These are phyloP conservation scores for Claviceps pazoutovae DNA, from an alignment of 2,329 filamentous ascomycete genomes.

Conservation along the genomic window DNA sequence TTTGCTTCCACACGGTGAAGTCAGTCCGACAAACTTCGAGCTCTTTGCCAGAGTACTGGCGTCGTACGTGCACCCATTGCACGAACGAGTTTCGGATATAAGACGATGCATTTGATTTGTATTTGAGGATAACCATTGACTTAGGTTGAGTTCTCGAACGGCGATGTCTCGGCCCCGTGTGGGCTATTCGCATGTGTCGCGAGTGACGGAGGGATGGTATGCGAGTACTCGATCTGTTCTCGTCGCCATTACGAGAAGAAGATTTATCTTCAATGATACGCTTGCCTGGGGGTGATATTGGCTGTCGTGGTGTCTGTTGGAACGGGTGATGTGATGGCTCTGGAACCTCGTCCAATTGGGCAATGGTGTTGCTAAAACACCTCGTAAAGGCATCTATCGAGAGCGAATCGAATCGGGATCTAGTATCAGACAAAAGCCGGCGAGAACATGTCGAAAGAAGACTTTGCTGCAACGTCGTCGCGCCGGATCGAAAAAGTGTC, in stretches of 20 bases:
- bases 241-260: no score
- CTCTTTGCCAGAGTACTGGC: conserved; percentile 13
- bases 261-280: background rate
- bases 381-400: background rate
- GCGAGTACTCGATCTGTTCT: background rate
- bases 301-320: background rate
- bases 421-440: background rate
- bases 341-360: background rate
- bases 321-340: background rate
- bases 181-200: no score
- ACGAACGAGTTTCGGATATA: conserved; percentile 5
- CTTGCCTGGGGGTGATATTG: background rate
- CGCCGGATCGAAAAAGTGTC: background rate
- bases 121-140: background rate
- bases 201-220: background rate
- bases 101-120: background rate
- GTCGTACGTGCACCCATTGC: conserved; percentile 21
- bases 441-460: background rate
- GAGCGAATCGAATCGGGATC: background rate
- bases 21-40: conserved; percentile 9
- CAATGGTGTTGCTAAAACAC: background rate
- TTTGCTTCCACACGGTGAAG: conserved; percentile 19
- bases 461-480: background rate
- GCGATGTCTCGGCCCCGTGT: background rate
- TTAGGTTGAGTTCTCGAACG: background rate